Percentiles rank a stretch among this genome's conserved stretches.
Conservation (phyloP, 2,329 filamentous ascomycete genomes). For the Pseudophaeomoniella oleicola region DNA sequence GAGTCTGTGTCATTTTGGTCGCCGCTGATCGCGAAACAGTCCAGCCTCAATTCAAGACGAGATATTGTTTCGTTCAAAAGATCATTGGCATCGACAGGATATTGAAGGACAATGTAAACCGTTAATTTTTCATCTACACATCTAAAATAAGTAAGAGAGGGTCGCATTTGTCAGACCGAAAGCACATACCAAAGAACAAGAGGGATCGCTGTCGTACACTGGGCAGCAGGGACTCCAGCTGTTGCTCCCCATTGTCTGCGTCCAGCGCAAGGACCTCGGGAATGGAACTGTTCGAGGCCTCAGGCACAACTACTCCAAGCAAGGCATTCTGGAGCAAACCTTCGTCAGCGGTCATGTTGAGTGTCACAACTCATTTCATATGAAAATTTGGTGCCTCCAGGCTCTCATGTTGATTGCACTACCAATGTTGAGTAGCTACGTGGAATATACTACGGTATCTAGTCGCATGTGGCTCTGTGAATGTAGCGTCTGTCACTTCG, state of each 20-base stretch:
- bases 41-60: constrained; percentile 34
- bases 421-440: no score
- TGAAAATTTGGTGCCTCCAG: no score
- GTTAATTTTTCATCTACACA: constrained; percentile 38
- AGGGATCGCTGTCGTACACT: constrained; percentile 35
- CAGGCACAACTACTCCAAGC: constrained; percentile 28
- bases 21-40: constrained; percentile 28
- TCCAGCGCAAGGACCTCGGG: constrained; percentile 8
- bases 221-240: constrained; percentile 30
- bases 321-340: constrained; percentile 27
- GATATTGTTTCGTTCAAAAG: constrained; percentile 33
- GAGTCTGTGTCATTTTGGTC: constrained; percentile 18
- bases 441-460: no score
- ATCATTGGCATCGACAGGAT: constrained; percentile 33
- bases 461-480: no score
- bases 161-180: constrained; percentile 6
- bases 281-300: constrained; percentile 15
- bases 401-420: no score
- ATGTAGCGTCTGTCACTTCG: no score
- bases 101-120: constrained; percentile 35
- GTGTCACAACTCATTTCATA: no score
- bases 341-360: constrained; percentile 12
- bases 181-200: constrained; percentile 22
- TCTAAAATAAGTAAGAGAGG: constrained; percentile 34
- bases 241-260: constrained; percentile 22